These are phyloP conservation scores for Nemania sp. DNA, from an alignment of 2,329 filamentous ascomycete species.

Conservation along the genomic window DNA sequence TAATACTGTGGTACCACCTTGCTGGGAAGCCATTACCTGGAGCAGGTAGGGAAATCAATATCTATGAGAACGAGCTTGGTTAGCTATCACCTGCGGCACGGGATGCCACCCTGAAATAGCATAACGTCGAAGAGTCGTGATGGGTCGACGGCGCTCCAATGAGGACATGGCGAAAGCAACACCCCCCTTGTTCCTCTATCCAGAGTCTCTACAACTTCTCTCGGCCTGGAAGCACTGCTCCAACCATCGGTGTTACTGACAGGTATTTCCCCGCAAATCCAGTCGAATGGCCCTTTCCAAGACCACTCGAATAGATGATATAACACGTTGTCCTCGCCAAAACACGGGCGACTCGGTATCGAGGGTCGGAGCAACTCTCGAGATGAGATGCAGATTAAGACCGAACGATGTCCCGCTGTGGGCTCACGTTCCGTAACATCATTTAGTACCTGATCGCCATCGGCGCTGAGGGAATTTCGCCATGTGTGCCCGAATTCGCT, in stretches of 20 bases:
- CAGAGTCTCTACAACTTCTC: conserved; percentile 16
- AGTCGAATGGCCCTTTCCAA: conserved; percentile 41
- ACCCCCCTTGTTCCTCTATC: conserved; percentile 22
- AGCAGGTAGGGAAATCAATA: conserved; percentile 33
- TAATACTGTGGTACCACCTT: conserved; percentile 43
- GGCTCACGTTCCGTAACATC: conserved; percentile 38
- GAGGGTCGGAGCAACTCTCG: conserved; percentile 20
- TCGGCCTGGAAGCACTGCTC: conserved; percentile 41
- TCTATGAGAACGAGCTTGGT: conserved; percentile 31
- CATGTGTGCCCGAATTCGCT: conserved; percentile 17
- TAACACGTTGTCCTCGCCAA: conserved; percentile 28
- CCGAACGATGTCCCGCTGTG: conserved; percentile 37
- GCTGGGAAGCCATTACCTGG: conserved; percentile 40
- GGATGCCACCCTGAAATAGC: conserved; percentile 38
- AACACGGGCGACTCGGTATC: conserved; percentile 8
- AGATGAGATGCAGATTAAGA: conserved; percentile 28
- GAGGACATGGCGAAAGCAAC: conserved; percentile 19
- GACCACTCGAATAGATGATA: conserved; percentile 34
- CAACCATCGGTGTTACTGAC: conserved; percentile 49
- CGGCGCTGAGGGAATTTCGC: conserved; percentile 18
- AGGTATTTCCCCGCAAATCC: conserved; percentile 50
- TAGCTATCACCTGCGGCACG: conserved; percentile 31
- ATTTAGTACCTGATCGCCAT: conserved; percentile 36
- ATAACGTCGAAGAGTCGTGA: conserved; percentile 32
- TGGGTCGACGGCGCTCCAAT: conserved; percentile 27